A percentile compares a stretch with the other conserved stretches of the same genome.
These are phyloP conservation scores for Manihot esculenta DNA, from an alignment of 441 rosid genomes.

Conservation along the genomic window DNA sequence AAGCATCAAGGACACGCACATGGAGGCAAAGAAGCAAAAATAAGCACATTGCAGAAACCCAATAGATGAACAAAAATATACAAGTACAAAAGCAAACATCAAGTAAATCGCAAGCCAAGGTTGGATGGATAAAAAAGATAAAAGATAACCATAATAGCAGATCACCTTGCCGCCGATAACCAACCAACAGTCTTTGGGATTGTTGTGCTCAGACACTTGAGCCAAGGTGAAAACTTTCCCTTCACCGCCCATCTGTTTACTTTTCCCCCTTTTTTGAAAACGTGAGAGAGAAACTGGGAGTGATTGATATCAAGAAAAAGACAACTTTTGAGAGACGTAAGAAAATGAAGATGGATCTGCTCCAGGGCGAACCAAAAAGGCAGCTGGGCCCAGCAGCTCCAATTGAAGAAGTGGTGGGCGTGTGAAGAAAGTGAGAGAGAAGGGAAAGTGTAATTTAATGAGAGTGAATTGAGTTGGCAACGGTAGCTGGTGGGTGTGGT, in stretches of 20 bases:
- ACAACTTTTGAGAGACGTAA: neutral
- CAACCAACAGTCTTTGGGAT: constrained; percentile 67
- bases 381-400: too few relatives aligned
- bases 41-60: too few relatives aligned
- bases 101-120: neutral
- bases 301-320: constrained; percentile 1
- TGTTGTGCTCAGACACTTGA: constrained; percentile 61
- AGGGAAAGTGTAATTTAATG: neutral
- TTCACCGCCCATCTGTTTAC: constrained; percentile 39
- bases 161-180: constrained; percentile 65
- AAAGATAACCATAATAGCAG: neutral
- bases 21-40: neutral
- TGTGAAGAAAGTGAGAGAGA: neutral
- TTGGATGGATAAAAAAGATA: neutral
- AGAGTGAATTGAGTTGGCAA: neutral
- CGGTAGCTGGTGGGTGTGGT: constrained; percentile 9
- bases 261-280: neutral
- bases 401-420: neutral
- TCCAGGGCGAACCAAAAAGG: neutral
- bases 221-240: constrained; percentile 61
- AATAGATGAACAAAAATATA: too few relatives aligned
- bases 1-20: neutral
- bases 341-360: neutral
- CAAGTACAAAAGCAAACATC: too few relatives aligned
- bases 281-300: neutral